These are phyloP conservation scores for Carex cristatella DNA, from an alignment of 176 grass and related monocot genomes.

Conservation along the genomic window DNA sequence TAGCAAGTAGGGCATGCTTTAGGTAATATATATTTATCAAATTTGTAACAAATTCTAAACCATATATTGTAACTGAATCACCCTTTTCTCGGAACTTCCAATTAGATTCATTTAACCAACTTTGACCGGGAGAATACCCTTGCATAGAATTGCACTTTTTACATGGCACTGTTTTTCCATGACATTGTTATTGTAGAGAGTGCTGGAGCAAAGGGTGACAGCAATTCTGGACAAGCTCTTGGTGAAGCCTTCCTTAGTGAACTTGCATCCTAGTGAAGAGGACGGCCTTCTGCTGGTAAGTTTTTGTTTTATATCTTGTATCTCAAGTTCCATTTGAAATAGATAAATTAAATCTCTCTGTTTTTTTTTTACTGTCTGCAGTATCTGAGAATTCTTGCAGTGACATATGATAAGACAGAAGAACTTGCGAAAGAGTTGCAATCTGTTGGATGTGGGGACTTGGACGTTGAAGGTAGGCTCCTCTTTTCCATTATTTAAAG, in stretches of 20 bases:
- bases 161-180: slow-evolving; percentile 17
- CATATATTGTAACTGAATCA: not conserved
- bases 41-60: not conserved
- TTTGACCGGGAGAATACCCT: not conserved
- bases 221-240: slow-evolving; percentile 92
- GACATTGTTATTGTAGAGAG: slow-evolving; percentile 71
- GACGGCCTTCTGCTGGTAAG: slow-evolving; percentile 77
- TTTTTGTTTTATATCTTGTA: slow-evolving; percentile 19
- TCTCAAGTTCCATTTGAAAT: slow-evolving; percentile 16
- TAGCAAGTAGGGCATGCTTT: not conserved
- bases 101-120: not conserved
- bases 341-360: not conserved
- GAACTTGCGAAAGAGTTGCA: slow-evolving; percentile 93
- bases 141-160: not conserved
- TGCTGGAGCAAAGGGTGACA: slow-evolving; percentile 93
- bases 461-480: slow-evolving; percentile 88
- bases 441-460: slow-evolving; percentile 91
- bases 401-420: slow-evolving; percentile 89
- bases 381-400: slow-evolving; percentile 90
- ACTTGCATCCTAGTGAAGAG: slow-evolving; percentile 75
- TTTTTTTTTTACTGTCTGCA: slow-evolving; percentile 38
- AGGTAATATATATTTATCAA: not conserved
- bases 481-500: slow-evolving; percentile 5
- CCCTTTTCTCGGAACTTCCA: not conserved
- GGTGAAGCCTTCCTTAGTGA: slow-evolving; percentile 79